Evolutionary conservation across 73 alveolate species (phyloP).

Genomic region (Paramecium caudatum): DNA sequence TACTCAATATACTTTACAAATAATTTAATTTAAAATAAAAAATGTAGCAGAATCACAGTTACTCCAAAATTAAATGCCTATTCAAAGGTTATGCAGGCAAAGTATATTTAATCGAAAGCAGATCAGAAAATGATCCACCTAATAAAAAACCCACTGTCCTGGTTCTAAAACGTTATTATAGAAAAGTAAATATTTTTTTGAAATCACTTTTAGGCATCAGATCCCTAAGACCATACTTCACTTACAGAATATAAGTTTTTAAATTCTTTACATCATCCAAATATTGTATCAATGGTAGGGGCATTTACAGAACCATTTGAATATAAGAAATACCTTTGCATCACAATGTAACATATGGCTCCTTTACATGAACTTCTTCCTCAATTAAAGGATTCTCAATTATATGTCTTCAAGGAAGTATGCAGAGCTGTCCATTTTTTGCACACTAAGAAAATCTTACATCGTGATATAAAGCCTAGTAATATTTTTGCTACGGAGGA

Average conservation of each 20-base stretch:
- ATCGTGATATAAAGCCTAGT: constrained; percentile 93
- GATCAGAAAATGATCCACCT: constrained; percentile 52
- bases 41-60: constrained; percentile 34
- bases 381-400: not conserved
- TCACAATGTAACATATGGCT: constrained; percentile 55
- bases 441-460: constrained; percentile 89
- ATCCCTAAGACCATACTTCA: not conserved
- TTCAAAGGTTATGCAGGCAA: constrained; percentile 62
- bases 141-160: not conserved
- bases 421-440: constrained; percentile 17
- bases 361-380: constrained; percentile 21
- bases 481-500: constrained; percentile 87
- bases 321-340: constrained; percentile 42
- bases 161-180: constrained; percentile 41
- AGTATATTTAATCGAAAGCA: constrained; percentile 51
- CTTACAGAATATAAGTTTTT: constrained; percentile 25
- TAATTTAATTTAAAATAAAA: constrained; percentile 38
- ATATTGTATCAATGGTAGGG: not conserved
- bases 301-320: constrained; percentile 37
- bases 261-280: not conserved
- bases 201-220: not conserved
- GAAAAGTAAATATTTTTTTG: not conserved
- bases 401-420: constrained; percentile 15
- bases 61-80: constrained; percentile 35
- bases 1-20: too few species aligned